Evolutionary conservation across 1,139 yeast genomes (phyloP).

Genomic region (Suhomyces guaymorum): DNA sequence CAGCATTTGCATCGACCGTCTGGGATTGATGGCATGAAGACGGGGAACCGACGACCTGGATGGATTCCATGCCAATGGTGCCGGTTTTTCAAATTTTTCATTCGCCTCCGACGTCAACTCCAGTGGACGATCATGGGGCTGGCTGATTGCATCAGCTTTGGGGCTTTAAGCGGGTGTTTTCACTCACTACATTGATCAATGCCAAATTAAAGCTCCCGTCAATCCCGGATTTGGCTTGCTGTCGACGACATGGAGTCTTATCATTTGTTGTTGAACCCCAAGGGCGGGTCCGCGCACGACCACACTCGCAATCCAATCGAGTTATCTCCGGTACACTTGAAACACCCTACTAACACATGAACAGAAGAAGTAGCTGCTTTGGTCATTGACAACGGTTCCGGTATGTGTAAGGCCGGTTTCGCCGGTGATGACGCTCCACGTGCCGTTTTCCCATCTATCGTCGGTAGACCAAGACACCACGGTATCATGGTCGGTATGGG

Average conservation of each 20-base stretch:
- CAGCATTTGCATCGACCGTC: too few relatives aligned
- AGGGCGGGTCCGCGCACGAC: slow-evolving; percentile 7
- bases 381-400: slow-evolving; percentile 99
- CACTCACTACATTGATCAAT: background rate
- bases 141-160: too few relatives aligned
- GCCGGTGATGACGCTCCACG: slow-evolving; percentile 99
- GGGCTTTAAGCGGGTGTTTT: too few relatives aligned
- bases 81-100: slow-evolving; percentile 9
- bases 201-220: slow-evolving; percentile 1
- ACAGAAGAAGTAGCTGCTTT: slow-evolving; percentile 62
- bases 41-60: background rate
- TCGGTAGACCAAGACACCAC: slow-evolving; percentile 99
- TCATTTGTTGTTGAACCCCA: slow-evolving; percentile 12
- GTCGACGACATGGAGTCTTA: slow-evolving; percentile 4
- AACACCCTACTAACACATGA: slow-evolving; percentile 22
- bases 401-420: slow-evolving; percentile 99
- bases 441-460: slow-evolving; percentile 99
- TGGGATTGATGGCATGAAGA: too few relatives aligned
- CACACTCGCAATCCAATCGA: background rate
- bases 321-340: background rate
- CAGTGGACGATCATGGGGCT: background rate
- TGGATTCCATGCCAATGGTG: slow-evolving; percentile 8
- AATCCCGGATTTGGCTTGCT: slow-evolving; percentile 2
- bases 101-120: background rate
- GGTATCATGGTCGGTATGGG: slow-evolving; percentile 99